Evolutionary conservation across 352 stramenopile species (phyloP).

Genomic region (Phytophthora cryptogea): DNA sequence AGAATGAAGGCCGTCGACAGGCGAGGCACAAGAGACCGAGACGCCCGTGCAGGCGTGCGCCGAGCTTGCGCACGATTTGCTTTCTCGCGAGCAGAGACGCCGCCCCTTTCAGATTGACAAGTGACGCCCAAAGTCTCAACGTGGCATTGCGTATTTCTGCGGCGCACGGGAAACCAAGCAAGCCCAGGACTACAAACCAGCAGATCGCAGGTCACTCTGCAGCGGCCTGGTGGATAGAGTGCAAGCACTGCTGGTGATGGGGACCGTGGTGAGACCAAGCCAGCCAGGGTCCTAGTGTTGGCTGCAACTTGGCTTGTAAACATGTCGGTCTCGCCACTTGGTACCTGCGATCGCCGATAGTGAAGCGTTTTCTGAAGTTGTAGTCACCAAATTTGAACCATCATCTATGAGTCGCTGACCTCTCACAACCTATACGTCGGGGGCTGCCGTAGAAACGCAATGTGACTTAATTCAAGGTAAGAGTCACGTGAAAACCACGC

Average conservation of each 20-base stretch:
- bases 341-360: conserved; percentile 4
- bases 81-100: conserved; percentile 25
- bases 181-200: not conserved
- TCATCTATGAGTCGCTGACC: not conserved
- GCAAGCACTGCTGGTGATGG: not conserved
- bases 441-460: conserved; percentile 12
- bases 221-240: conserved; percentile 4
- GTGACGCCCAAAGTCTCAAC: conserved; percentile 7
- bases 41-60: conserved; percentile 8
- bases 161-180: conserved; percentile 16
- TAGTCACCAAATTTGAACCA: conserved; percentile 1
- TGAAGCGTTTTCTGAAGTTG: conserved; percentile 4
- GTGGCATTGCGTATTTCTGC: conserved; percentile 21
- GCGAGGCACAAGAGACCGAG: conserved; percentile 24
- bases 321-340: not conserved
- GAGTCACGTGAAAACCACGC: conserved; percentile 1
- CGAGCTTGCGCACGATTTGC: conserved; percentile 31
- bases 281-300: not conserved
- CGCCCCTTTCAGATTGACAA: conserved; percentile 13
- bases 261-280: not conserved
- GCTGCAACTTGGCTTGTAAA: not conserved
- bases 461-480: conserved; percentile 17
- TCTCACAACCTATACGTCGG: not conserved
- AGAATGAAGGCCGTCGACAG: conserved; percentile 23
- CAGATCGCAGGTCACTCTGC: conserved; percentile 9